These are phyloP conservation scores for Biscogniauxia sp. DNA, from an alignment of 2,329 filamentous ascomycete species.

Conservation along the genomic window DNA sequence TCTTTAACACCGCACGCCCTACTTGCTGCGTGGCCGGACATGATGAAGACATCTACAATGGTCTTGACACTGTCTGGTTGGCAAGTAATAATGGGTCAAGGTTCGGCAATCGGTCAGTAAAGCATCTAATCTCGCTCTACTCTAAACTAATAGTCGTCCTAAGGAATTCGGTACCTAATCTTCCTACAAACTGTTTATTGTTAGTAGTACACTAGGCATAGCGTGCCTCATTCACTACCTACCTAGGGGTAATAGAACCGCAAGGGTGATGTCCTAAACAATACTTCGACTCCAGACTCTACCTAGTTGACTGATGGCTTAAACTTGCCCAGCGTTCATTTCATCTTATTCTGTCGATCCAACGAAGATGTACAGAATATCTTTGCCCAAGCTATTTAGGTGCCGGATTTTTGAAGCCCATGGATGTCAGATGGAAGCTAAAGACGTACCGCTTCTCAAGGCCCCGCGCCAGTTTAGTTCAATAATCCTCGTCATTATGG, in stretches of 20 bases:
- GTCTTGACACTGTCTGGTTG: background rate
- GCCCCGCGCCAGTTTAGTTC: slow-evolving; percentile 4
- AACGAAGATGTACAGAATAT: background rate
- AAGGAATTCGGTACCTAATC: background rate
- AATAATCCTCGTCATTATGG: slow-evolving; percentile 20
- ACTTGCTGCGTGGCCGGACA: background rate
- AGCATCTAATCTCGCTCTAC: background rate
- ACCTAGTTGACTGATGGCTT: background rate
- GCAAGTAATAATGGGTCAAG: background rate
- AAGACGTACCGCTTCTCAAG: background rate
- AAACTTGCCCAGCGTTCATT: background rate
- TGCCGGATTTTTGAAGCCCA: background rate
- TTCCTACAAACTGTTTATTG: background rate
- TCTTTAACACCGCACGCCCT: background rate
- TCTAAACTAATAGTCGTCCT: background rate
- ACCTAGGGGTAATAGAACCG: background rate
- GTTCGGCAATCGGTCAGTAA: background rate
- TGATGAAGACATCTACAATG: background rate
- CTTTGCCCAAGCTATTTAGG: background rate
- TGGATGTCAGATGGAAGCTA: background rate
- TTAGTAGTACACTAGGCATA: background rate
- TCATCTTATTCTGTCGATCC: background rate
- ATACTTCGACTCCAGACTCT: background rate
- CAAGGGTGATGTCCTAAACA: background rate
- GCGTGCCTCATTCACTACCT: background rate